Evolutionary conservation across 305 asterid species (phyloP), one percentile per base, ranked within the genome.

Genomic region (Petunia hybrid): DNA sequence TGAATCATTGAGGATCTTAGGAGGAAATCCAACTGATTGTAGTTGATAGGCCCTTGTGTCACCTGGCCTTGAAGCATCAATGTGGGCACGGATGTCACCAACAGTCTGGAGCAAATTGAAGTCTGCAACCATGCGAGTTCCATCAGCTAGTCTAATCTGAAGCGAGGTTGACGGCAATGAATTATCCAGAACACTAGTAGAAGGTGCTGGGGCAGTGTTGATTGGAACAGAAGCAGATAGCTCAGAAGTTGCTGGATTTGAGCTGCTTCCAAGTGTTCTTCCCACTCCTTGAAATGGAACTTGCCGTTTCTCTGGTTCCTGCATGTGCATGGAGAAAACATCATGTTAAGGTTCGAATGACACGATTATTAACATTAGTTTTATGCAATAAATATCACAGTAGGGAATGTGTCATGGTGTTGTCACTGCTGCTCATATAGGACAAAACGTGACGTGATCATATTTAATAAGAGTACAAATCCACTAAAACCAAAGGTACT

Each of bases 11-110:
- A 96, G 97, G 45, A 89, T 82, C 87, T 90, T 89, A 57, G 99
- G 98, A 81, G 99, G 99, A 80, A 96, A 96, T 48, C 97, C 98
- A 40, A 93, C 99, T 0, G 97, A 83, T 85, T 89, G 97, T 80
- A 96, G 85, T 73, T 89, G 97, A 80, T 93, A 96, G 14, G 93
- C 80, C 79, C 89, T 79, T 67, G 86, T 38, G 2, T 86, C 92
- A 2, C 90, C 91, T 1, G 97, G 95, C 87, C 95, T 88, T 2
- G 97, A 91, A 59, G 95, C 90, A 80, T 94, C 90, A 36, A 96
- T 91, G 88, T 91, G 91, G 77, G 91, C 77, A 7, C 90, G 95
- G 70, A 96, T 87, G 78, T 96, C 95, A 5, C 87, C 93, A 31
- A 96, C 80, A 0, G 98, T 92, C 40, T 96, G 98, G 85, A 89